Evolutionary conservation across 2,329 filamentous ascomycete genomes (phyloP).

Genomic region (Sporothrix variecibatus): DNA sequence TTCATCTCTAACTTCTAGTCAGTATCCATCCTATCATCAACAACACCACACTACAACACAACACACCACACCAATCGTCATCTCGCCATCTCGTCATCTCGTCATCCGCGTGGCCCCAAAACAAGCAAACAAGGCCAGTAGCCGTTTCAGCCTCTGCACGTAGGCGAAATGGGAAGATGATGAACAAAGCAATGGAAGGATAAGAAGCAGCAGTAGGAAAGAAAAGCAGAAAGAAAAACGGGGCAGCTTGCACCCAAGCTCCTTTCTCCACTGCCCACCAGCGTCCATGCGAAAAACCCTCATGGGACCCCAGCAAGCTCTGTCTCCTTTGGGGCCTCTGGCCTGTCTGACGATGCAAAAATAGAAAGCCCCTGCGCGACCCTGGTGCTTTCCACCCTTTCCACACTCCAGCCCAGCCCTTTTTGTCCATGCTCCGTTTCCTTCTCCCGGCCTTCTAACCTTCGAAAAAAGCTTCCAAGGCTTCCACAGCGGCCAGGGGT

Average conservation of each 20-base stretch:
- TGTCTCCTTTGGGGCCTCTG: background rate
- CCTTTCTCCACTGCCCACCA: background rate
- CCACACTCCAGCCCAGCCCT: background rate
- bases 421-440: background rate
- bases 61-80: conserved; percentile 6
- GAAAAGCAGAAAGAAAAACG: background rate
- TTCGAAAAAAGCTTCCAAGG: conserved; percentile 1
- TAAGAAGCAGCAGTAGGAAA: background rate
- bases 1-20: background rate
- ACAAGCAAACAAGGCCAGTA: conserved; percentile 1
- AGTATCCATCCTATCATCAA: too few relatives aligned
- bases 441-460: conserved; percentile 17
- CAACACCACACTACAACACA: too few relatives aligned
- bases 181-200: conserved; percentile 1
- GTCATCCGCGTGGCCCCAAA: background rate
- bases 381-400: background rate
- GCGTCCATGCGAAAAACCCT: conserved; percentile 10
- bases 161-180: conserved; percentile 10
- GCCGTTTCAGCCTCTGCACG: conserved; percentile 14
- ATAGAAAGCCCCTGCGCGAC: conserved; percentile 18
- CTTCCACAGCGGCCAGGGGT: background rate
- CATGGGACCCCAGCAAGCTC: conserved; percentile 14
- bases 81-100: conserved; percentile 11
- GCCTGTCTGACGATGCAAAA: conserved; percentile 1
- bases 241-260: background rate